Percentiles rank a stretch among this genome's conserved stretches.
Evolutionary conservation across 2,329 filamentous ascomycete species (phyloP).

Genomic region (Fusarium siculi): DNA sequence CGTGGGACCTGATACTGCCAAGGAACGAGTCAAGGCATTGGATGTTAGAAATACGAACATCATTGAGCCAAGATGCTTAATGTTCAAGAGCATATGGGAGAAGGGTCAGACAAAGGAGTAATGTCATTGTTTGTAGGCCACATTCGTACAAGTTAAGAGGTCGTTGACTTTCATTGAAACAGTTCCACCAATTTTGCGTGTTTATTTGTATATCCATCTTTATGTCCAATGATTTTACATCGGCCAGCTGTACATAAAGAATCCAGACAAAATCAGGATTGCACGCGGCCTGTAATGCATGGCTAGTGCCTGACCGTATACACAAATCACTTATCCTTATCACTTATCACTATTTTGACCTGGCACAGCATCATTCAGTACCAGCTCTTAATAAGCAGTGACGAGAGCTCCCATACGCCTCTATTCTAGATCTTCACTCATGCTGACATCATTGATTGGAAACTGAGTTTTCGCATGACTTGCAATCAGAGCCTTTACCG

Average conservation of each 20-base stretch:
- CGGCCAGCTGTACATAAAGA: not conserved
- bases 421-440: not conserved
- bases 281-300: not conserved
- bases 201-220: not conserved
- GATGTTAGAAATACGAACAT: not conserved
- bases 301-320: not conserved
- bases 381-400: not conserved
- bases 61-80: slow-evolving; percentile 25
- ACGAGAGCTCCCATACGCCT: not conserved
- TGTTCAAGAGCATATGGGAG: not conserved
- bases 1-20: slow-evolving; percentile 14
- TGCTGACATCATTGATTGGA: not conserved
- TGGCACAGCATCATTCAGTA: not conserved
- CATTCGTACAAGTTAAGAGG: not conserved
- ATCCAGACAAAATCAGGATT: not conserved
- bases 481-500: not conserved
- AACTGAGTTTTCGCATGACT: not conserved
- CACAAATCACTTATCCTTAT: not conserved
- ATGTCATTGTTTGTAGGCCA: not conserved
- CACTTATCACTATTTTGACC: not conserved
- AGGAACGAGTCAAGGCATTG: not conserved
- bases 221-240: no score
- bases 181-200: not conserved
- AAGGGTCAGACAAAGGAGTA: not conserved
- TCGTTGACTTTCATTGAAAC: not conserved